Conservation (phyloP, 108 stramenopile genomes). For the Nitzschia inconspicua region DNA sequence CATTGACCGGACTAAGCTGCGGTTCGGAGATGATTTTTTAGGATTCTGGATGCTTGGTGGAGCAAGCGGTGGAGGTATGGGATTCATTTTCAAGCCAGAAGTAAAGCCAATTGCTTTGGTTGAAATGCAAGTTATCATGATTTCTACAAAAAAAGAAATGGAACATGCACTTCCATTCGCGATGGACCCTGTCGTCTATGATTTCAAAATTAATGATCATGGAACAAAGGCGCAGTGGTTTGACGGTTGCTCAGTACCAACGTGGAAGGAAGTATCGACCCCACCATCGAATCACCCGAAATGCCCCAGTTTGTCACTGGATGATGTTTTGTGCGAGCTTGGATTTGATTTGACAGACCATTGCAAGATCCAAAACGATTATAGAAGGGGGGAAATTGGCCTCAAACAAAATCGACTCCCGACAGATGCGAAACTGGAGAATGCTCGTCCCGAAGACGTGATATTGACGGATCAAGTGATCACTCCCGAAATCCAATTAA, state of each 20-base stretch:
- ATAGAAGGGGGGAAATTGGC: conserved; percentile 41
- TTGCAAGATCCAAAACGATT: conserved; percentile 30
- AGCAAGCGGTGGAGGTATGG: conserved; percentile 56
- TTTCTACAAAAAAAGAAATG: conserved; percentile 49
- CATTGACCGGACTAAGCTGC: conserved; percentile 33
- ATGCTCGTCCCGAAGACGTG: conserved; percentile 43
- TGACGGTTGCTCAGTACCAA: too few species aligned
- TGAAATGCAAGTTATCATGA: conserved; percentile 47
- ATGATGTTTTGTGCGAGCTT: conserved; percentile 33
- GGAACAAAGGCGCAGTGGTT: conserved; percentile 43
- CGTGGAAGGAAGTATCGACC: neutral
- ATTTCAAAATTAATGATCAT: conserved; percentile 45
- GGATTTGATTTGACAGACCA: conserved; percentile 45
- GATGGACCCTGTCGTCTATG: conserved; percentile 60
- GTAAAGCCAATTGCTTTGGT: conserved; percentile 33
- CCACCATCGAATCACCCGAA: neutral
- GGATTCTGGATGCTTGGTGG: conserved; percentile 60
- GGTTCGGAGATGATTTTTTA: conserved; percentile 49
- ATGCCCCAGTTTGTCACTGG: conserved; percentile 12
- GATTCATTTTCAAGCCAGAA: conserved; percentile 54
- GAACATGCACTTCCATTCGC: conserved; percentile 53
- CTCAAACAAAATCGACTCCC: conserved; percentile 54
- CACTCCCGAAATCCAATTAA: conserved; percentile 14
- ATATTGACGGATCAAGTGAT: conserved; percentile 26
- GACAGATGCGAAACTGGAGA: conserved; percentile 23